phyloP scores from a whole-genome alignment of 495 filamentous ascomycete genomes.

The Penicillium samsonianum region DNA sequence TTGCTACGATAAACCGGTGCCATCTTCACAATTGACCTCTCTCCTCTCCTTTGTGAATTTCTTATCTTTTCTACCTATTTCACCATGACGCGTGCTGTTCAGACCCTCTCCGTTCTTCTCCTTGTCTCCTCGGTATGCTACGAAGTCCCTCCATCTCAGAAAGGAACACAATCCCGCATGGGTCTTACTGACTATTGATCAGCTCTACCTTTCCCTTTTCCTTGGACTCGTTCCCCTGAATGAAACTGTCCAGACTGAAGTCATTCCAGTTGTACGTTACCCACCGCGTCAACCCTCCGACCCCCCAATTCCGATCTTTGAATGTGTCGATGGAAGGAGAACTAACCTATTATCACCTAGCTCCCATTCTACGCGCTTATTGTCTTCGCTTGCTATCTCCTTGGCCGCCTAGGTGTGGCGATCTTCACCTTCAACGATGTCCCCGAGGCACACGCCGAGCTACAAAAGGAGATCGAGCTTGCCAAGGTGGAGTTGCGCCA shows the following conservation, averaged over 20 bases:
- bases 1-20: background rate
- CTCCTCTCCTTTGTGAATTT: constrained; percentile 14
- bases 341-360: constrained; percentile 42
- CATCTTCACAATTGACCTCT: constrained; percentile 8
- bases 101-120: constrained; percentile 83
- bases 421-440: constrained; percentile 97
- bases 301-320: constrained; percentile 2
- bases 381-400: constrained; percentile 88
- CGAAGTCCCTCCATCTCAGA: constrained; percentile 4
- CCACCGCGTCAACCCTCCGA: constrained; percentile 2
- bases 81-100: constrained; percentile 90
- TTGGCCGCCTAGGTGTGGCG: constrained; percentile 86
- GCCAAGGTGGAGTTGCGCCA: constrained; percentile 52
- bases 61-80: constrained; percentile 7
- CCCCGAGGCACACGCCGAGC: constrained; percentile 83
- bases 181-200: constrained; percentile 14
- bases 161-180: background rate
- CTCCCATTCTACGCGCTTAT: constrained; percentile 92
- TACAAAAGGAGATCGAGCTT: constrained; percentile 67
- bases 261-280: constrained; percentile 54
- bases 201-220: constrained; percentile 89
- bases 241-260: constrained; percentile 55
- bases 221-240: constrained; percentile 84
- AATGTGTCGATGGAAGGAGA: background rate
- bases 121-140: constrained; percentile 78